Evolutionary conservation across 192 early-diverging fungal species (phyloP).

Genomic region (Backusella circina): DNA sequence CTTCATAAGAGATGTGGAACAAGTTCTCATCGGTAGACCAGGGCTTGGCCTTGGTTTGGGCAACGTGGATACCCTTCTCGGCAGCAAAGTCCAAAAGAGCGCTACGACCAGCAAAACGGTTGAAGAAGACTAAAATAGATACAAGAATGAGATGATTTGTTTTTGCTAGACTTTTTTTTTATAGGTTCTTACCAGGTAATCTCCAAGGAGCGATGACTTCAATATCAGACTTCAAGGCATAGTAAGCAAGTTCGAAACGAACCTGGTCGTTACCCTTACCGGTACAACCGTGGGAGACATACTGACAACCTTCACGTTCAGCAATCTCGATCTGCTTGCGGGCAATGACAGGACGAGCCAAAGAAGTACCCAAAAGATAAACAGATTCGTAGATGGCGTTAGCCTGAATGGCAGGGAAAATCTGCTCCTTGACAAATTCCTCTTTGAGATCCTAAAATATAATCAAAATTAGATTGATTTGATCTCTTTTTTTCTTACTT

Average conservation of each 20-base stretch:
- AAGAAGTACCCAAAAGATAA: conserved; percentile 95
- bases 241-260: conserved; percentile 98
- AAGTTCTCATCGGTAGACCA: conserved; percentile 99
- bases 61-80: conserved; percentile 87
- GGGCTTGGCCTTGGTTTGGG: conserved; percentile 94
- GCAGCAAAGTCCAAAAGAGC: conserved; percentile 91
- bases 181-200: conserved; percentile 60
- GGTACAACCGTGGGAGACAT: conserved; percentile 98
- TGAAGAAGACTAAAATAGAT: conserved; percentile 70
- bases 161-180: no score
- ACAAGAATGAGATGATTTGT: background rate
- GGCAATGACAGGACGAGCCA: conserved; percentile 96
- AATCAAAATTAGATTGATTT: background rate
- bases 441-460: conserved; percentile 76
- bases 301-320: conserved; percentile 87
- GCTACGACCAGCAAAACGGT: conserved; percentile 90
- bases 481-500: background rate
- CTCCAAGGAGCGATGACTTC: conserved; percentile 98
- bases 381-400: conserved; percentile 96
- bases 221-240: conserved; percentile 89
- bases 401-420: conserved; percentile 91
- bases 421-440: conserved; percentile 90
- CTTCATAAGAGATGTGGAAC: conserved; percentile 98
- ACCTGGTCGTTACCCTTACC: conserved; percentile 99
- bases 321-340: conserved; percentile 91